Evolutionary conservation across 345 rosid species (phyloP).

Genomic region (Eucalyptus albens): DNA sequence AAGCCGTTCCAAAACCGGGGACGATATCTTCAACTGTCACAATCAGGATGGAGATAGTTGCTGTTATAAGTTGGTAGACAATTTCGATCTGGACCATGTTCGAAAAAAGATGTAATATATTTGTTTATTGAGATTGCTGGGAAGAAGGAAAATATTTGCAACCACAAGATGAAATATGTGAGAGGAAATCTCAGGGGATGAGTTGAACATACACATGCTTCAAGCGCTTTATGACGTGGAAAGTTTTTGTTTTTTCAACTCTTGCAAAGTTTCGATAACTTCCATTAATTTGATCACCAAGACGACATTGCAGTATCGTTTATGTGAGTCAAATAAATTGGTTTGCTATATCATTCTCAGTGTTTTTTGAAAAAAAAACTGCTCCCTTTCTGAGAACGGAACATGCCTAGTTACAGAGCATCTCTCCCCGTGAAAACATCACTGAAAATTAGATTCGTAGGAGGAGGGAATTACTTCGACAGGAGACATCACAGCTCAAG

Average conservation of each 20-base stretch:
- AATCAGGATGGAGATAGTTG: neutral
- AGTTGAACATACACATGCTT: neutral
- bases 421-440: neutral
- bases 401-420: neutral
- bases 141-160: neutral
- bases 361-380: neutral
- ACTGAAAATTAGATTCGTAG: neutral
- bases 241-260: neutral
- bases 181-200: neutral
- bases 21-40: constrained; percentile 26
- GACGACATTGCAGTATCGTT: neutral
- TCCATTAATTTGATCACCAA: neutral
- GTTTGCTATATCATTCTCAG: neutral
- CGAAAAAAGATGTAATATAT: neutral
- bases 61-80: neutral
- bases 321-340: neutral
- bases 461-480: constrained; percentile 17
- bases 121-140: neutral
- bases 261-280: neutral
- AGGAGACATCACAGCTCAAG: constrained; percentile 32
- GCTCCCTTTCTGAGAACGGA: neutral
- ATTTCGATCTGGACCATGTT: neutral
- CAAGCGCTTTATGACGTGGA: neutral
- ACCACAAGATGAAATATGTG: neutral
- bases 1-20: constrained; percentile 32